phyloP scores from a whole-genome alignment of 768 basidiomycete genomes.

The Auriscalpium microsporum region DNA sequence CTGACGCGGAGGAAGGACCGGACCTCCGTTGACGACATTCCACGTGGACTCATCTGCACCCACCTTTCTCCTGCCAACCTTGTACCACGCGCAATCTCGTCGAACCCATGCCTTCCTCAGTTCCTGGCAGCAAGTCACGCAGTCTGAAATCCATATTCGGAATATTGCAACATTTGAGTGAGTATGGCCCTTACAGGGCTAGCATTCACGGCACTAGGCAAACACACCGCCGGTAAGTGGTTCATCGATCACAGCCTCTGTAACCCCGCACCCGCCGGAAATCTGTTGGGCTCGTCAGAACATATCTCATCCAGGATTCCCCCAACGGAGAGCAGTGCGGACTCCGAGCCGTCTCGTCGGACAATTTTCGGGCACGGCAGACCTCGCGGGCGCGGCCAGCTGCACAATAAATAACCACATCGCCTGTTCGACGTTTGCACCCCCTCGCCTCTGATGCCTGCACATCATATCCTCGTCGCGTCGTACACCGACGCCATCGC shows the following conservation, averaged over 20 bases:
- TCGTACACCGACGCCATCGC: slow-evolving; percentile 60
- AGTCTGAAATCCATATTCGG: neutral
- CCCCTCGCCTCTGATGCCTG: slow-evolving; percentile 11
- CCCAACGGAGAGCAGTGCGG: neutral
- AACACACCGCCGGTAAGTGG: neutral
- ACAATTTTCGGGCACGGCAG: slow-evolving; percentile 1
- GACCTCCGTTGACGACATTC: too few relatives aligned
- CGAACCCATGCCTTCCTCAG: too few relatives aligned
- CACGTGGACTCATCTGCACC: too few relatives aligned
- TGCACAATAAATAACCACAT: neutral
- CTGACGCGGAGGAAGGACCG: neutral
- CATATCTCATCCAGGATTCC: neutral
- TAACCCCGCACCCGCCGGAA: neutral
- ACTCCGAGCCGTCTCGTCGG: slow-evolving; percentile 1
- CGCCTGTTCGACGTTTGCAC: neutral
- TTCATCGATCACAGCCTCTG: neutral
- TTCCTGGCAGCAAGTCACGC: neutral
- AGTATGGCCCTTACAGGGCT: neutral
- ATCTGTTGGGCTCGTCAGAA: neutral
- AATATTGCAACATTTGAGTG: neutral
- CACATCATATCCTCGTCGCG: slow-evolving; percentile 43
- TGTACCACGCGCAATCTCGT: neutral
- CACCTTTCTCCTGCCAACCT: neutral
- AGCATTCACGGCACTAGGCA: neutral
- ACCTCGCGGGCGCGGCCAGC: neutral